Percentiles rank a stretch among this genome's conserved stretches.
Conservation (phyloP, 129 eudicot species). For the Heracleum sosnowskyi region DNA sequence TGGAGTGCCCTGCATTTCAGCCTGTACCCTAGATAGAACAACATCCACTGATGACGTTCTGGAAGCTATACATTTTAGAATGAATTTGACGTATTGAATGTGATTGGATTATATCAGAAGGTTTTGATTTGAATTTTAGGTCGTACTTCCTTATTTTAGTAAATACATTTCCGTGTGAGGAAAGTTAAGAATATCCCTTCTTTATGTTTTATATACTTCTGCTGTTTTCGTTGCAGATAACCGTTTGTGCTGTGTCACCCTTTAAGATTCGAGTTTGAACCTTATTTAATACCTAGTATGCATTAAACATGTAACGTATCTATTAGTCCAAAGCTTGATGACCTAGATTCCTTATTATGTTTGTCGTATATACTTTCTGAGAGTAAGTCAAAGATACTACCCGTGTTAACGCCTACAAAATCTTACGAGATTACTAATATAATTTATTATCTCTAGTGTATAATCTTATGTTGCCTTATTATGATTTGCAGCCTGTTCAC, state of each 20-base stretch:
- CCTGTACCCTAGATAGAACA: neutral
- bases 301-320: neutral
- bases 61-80: neutral
- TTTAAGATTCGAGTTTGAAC: neutral
- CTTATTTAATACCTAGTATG: neutral
- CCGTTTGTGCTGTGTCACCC: neutral
- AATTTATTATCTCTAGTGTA: neutral
- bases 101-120: neutral
- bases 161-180: neutral
- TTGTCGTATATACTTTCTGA: neutral
- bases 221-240: neutral
- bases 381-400: neutral
- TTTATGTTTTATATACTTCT: neutral
- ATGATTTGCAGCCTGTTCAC: neutral
- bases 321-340: neutral
- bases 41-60: neutral
- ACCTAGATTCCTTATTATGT: neutral
- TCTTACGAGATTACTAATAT: neutral
- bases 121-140: neutral
- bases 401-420: neutral
- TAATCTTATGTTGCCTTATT: neutral
- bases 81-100: neutral
- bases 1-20: constrained; percentile 1
- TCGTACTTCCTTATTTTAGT: neutral
- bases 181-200: neutral